Evolutionary conservation across 164 flowering plant genomes (phyloP).

Genomic region (Platanus orientalis): DNA sequence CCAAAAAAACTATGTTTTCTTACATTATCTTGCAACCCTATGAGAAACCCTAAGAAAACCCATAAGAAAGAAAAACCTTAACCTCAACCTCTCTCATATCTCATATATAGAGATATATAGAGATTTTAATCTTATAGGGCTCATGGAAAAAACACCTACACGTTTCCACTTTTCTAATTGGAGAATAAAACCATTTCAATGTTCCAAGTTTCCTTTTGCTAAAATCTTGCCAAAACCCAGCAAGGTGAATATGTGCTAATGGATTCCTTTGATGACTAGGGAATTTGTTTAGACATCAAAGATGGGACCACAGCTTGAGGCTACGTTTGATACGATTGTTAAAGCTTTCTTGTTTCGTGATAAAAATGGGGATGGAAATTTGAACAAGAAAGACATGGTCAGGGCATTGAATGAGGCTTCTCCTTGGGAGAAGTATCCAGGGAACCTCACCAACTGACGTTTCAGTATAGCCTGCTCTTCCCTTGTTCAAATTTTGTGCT

Average conservation of each 20-base stretch:
- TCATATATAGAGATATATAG: no score
- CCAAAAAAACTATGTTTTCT: no score
- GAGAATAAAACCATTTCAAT: no score
- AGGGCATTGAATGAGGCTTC: constrained; percentile 50
- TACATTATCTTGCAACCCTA: no score
- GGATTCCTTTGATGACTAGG: constrained; percentile 7
- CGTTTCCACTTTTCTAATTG: no score
- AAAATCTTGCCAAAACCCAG: no score
- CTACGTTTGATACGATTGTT: constrained; percentile 57
- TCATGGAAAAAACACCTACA: no score
- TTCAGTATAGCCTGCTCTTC: constrained; percentile 39
- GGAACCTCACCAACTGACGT: constrained; percentile 45
- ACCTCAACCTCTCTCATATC: no score
- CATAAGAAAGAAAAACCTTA: no score
- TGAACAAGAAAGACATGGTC: constrained; percentile 65
- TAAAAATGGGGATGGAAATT: constrained; percentile 66
- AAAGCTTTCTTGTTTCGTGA: constrained; percentile 75
- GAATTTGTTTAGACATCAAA: constrained; percentile 34
- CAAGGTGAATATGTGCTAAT: not conserved
- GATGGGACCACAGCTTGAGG: constrained; percentile 45
- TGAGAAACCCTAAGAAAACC: no score
- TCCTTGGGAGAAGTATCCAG: constrained; percentile 59
- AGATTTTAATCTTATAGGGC: no score
- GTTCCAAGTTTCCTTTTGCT: no score
- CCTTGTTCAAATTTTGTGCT: constrained; percentile 2